Evolutionary conservation across 495 filamentous ascomycete species (phyloP).

Genomic region (Baudoinia panamericana): DNA sequence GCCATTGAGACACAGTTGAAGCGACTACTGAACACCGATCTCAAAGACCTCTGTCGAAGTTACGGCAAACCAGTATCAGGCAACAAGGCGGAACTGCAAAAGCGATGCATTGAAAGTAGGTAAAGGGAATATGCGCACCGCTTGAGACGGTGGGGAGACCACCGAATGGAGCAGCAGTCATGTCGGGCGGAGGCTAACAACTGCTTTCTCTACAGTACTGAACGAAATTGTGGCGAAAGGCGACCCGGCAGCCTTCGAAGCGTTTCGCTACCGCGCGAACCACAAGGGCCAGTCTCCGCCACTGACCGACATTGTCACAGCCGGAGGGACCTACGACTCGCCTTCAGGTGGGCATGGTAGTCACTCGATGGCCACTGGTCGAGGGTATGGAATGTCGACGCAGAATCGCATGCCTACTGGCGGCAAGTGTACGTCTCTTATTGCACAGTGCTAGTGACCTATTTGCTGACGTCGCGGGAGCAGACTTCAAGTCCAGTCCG

Average conservation of each 20-base stretch:
- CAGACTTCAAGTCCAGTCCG: conserved; percentile 26
- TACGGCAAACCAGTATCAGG: conserved; percentile 63
- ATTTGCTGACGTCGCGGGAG: neutral
- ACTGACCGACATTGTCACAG: neutral
- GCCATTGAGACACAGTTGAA: conserved; percentile 39
- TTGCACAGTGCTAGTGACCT: neutral
- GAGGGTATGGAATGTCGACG: neutral
- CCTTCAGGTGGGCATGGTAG: neutral
- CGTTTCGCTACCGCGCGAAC: conserved; percentile 8
- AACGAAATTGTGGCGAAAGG: conserved; percentile 22
- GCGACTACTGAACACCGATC: conserved; percentile 52
- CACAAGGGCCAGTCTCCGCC: conserved; percentile 9
- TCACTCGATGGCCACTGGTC: conserved; percentile 4
- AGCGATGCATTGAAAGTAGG: conserved; percentile 63
- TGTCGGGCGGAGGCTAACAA: neutral
- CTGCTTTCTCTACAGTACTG: conserved; percentile 13
- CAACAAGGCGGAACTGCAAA: conserved; percentile 66
- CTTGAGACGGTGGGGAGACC: neutral
- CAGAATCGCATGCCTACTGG: conserved; percentile 2
- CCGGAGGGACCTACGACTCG: neutral
- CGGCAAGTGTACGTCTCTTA: conserved; percentile 7
- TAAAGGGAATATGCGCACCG: conserved; percentile 14
- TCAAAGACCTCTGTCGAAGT: conserved; percentile 57
- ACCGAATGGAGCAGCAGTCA: neutral
- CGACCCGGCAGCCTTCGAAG: conserved; percentile 22